Evolutionary conservation across 257 asterid species (phyloP).

Genomic region (Hygrophila difformis): DNA sequence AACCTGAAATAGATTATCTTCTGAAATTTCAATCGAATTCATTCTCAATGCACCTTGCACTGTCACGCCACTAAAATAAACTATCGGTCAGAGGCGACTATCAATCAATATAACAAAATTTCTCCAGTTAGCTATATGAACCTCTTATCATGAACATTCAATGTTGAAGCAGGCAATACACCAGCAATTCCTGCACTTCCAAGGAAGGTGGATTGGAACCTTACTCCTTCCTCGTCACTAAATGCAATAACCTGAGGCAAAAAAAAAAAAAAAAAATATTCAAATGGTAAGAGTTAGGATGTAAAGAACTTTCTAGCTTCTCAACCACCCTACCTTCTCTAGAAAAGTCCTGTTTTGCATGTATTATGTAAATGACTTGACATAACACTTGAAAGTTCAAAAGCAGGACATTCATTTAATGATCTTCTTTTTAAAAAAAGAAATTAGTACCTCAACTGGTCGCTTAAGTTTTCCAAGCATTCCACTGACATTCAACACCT

Average conservation of each 20-base stretch:
- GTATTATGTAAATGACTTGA: not conserved
- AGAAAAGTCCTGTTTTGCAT: constrained; percentile 1
- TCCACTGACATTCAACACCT: constrained; percentile 56
- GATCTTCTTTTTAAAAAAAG: not conserved
- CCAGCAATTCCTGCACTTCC: constrained; percentile 99
- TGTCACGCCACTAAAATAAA: constrained; percentile 81
- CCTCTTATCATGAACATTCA: constrained; percentile 84
- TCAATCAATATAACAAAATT: constrained; percentile 6
- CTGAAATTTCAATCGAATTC: constrained; percentile 57
- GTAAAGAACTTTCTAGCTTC: too few species aligned
- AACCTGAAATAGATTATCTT: constrained; percentile 73
- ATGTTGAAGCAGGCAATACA: constrained; percentile 58
- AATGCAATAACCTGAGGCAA: constrained; percentile 73
- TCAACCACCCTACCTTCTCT: not conserved
- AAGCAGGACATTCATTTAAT: constrained; percentile 1
- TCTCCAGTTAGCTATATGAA: constrained; percentile 26
- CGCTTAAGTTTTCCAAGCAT: constrained; percentile 53
- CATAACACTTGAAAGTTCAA: not conserved
- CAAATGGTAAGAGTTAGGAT: too few species aligned
- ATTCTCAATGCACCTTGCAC: constrained; percentile 75
- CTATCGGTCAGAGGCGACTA: constrained; percentile 20
- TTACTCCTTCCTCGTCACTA: constrained; percentile 98
- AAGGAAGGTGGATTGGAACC: constrained; percentile 92
- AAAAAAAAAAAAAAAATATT: constrained; percentile 9
- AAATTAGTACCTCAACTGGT: constrained; percentile 72